Base-by-base conservation (phyloP, 148 eudicot genomes). In the Pharnaceum exiguum region DNA sequence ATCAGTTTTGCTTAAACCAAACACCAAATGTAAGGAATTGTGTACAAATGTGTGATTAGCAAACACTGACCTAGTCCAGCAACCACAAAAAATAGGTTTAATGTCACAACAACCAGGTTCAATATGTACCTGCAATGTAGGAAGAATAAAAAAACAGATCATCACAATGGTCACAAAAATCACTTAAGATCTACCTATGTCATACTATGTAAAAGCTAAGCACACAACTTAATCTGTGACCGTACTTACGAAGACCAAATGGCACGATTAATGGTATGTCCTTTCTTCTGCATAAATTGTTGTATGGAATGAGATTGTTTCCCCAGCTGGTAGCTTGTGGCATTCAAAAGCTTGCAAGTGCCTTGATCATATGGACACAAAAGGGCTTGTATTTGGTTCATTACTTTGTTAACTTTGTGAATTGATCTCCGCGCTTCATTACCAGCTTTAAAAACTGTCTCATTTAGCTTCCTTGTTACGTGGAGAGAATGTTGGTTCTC, bases 321-420 rank as follows among this genome's bases (percentile, higher is more conserved):
- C 22, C 77, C 75, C 8, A 89, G 82, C 35, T 61, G 79, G 39
- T 66, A 40, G 28, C 73, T 58, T 4, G 84, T 80, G 10, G 57
- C 50, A 39, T 82, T 76, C 66, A 89, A 69, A 6, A 82, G 51
- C 17, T 5, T 2, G 25, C 71, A 56, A 24, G 79, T 77, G 16
- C 51, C 32, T 12, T 69, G 58, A 70, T 87, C 86, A 33, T 87
- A 87, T 4, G 84, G 86, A 51, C 70, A 56, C 29, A 87, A 50
- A 53, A 66, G 65, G 16, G 24, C 36, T 46, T 71, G 75, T 55
- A 87, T 87, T 9, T 65, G 35, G 22, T 39, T 40, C 71, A 87
- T 73, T 7, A 59, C 51, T 51, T 53, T 71, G 28, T 58, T 78
- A 5, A 84, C 83, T 48, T 47, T 75, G 52, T 60, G 69, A 23